Evolutionary conservation across 1,284 basidiomycete genomes (phyloP).

Genomic region (Mycosarcoma maydis): DNA sequence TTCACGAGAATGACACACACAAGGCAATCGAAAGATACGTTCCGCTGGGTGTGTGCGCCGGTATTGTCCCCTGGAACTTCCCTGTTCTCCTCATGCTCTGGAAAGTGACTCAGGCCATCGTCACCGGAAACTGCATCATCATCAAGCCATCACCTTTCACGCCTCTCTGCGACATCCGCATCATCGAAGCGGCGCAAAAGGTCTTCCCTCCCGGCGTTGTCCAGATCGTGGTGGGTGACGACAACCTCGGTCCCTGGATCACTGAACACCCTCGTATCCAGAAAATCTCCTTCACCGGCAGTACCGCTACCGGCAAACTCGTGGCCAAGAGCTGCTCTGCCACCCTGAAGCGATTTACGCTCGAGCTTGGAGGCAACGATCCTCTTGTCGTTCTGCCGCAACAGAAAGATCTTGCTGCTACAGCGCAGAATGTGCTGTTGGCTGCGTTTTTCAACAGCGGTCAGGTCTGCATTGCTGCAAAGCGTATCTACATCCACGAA

Average conservation of each 20-base stretch:
- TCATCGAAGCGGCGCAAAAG: constrained; percentile 43
- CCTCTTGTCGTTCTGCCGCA: constrained; percentile 27
- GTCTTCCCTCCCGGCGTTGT: constrained; percentile 47
- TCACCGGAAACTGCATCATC: constrained; percentile 50
- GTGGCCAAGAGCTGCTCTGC: constrained; percentile 44
- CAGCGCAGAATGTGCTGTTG: constrained; percentile 23
- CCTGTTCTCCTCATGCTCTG: constrained; percentile 42
- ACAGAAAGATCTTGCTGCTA: constrained; percentile 23
- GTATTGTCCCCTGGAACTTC: constrained; percentile 52
- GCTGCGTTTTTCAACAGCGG: constrained; percentile 39
- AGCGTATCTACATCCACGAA: constrained; percentile 52
- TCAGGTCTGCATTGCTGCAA: constrained; percentile 43
- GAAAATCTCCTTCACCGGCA: constrained; percentile 50
- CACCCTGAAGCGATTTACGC: constrained; percentile 47
- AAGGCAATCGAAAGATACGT: constrained; percentile 23
- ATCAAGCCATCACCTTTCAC: constrained; percentile 54
- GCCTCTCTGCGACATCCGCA: constrained; percentile 42
- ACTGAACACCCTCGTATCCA: constrained; percentile 45
- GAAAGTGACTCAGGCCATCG: constrained; percentile 39
- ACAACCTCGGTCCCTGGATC: constrained; percentile 38
- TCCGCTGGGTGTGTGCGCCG: constrained; percentile 44
- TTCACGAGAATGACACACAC: constrained; percentile 26
- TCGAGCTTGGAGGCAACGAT: constrained; percentile 53
- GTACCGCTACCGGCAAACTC: constrained; percentile 35
- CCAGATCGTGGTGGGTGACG: constrained; percentile 44